Evolutionary conservation across 805 yeast genomes (phyloP).

Genomic region (Geotrichum ghanense): DNA sequence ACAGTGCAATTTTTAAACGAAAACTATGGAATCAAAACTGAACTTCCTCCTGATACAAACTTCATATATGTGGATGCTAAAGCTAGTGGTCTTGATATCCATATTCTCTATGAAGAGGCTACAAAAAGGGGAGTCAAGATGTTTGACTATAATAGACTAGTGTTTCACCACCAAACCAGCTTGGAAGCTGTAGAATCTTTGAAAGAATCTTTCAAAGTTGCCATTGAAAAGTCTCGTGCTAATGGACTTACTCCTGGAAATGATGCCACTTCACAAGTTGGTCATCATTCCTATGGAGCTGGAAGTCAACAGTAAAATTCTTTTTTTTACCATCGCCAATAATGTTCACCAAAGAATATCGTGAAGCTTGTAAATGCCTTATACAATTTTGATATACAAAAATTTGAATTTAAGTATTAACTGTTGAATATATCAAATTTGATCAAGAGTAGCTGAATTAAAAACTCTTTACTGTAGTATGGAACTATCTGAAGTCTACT

Average conservation of each 20-base stretch:
- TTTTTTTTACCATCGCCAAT: no score
- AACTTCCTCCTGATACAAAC: constrained; percentile 72
- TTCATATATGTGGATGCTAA: constrained; percentile 60
- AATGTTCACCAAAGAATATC: no score
- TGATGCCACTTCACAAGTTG: neutral
- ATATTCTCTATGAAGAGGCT: constrained; percentile 41
- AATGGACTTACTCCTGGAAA: neutral
- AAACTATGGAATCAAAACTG: constrained; percentile 41
- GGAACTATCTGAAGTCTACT: no score
- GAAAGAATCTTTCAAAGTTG: constrained; percentile 23
- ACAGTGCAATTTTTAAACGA: constrained; percentile 11
- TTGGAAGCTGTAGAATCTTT: constrained; percentile 44
- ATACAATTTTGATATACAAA: no score
- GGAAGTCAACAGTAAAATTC: no score
- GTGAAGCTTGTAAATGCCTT: no score
- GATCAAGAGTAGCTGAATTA: no score
- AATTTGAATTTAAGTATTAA: no score
- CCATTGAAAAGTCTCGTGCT: neutral
- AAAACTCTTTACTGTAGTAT: no score
- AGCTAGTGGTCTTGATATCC: constrained; percentile 44
- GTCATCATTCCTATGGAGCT: constrained; percentile 1
- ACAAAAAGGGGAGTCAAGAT: constrained; percentile 49
- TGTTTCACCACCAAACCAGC: constrained; percentile 65
- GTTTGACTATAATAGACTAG: constrained; percentile 59
- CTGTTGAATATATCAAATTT: no score